Conservation (phyloP, 2,329 filamentous ascomycete genomes). For the Chaetomiaceae sp. region DNA sequence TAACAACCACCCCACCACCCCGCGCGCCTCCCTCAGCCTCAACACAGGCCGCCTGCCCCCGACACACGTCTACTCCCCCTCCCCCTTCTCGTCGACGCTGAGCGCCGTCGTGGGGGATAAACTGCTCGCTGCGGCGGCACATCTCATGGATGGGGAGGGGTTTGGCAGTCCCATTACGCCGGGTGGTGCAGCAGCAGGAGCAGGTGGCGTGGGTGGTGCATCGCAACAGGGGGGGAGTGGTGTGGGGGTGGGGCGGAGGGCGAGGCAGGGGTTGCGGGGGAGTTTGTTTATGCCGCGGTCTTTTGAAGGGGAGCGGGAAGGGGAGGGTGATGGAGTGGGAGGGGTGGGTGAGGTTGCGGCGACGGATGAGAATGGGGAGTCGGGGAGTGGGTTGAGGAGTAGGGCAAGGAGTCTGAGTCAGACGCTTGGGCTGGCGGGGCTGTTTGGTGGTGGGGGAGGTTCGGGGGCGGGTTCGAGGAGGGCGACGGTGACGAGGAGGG, state of each 20-base stretch:
- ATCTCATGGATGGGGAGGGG: conserved; percentile 34
- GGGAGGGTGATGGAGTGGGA: background rate
- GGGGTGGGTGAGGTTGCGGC: conserved; percentile 18
- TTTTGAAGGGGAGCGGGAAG: conserved; percentile 21
- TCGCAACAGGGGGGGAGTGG: no score
- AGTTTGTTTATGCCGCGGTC: conserved; percentile 49
- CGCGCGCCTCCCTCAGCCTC: conserved; percentile 22
- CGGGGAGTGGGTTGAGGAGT: conserved; percentile 25
- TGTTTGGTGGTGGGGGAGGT: conserved; percentile 1
- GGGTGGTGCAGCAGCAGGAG: background rate
- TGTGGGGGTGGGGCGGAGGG: conserved; percentile 30
- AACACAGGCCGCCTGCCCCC: conserved; percentile 30
- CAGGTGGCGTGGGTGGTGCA: no score
- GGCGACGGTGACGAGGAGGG: background rate
- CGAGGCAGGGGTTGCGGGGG: conserved; percentile 44
- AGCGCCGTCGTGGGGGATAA: conserved; percentile 53
- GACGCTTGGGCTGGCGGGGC: conserved; percentile 30
- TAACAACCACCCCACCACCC: conserved; percentile 25
- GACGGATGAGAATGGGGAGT: conserved; percentile 16
- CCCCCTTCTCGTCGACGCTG: conserved; percentile 54
- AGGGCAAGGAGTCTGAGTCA: conserved; percentile 36
- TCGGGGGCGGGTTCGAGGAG: background rate
- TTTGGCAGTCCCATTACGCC: conserved; percentile 21
- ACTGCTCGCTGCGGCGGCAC: conserved; percentile 43
- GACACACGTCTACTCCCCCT: conserved; percentile 51